These are phyloP conservation scores for Coniochaeta ligniaria DNA, from an alignment of 2,329 filamentous ascomycete genomes.

Conservation along the genomic window DNA sequence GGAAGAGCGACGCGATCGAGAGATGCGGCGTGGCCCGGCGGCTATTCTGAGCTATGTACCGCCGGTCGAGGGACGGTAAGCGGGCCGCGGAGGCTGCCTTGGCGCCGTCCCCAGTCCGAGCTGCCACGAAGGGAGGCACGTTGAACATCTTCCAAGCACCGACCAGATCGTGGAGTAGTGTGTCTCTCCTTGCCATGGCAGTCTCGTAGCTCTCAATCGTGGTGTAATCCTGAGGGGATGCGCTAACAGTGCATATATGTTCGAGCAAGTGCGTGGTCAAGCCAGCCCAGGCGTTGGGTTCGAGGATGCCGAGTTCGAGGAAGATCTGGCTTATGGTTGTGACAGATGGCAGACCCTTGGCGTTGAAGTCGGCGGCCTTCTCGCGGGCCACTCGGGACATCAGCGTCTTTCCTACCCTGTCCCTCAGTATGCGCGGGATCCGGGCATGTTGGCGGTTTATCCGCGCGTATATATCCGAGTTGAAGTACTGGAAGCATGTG, in stretches of 20 bases:
- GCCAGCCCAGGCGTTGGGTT: constrained; percentile 22
- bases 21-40: not conserved
- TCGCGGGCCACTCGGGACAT: constrained; percentile 22
- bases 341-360: constrained; percentile 25
- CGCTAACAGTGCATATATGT: constrained; percentile 20
- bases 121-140: constrained; percentile 15
- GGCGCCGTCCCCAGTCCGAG: not conserved
- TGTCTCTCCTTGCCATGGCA: constrained; percentile 20
- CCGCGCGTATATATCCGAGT: constrained; percentile 20
- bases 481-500: constrained; percentile 23
- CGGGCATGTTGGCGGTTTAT: constrained; percentile 13
- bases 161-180: constrained; percentile 29
- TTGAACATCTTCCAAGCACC: constrained; percentile 32
- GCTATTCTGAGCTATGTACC: not conserved
- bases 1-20: constrained; percentile 20
- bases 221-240: constrained; percentile 15
- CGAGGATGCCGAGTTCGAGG: constrained; percentile 24
- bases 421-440: constrained; percentile 23
- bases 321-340: constrained; percentile 28
- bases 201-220: constrained; percentile 19
- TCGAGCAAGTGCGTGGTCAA: constrained; percentile 25
- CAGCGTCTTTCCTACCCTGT: constrained; percentile 16
- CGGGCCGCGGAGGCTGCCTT: constrained; percentile 10
- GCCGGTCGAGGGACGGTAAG: constrained; percentile 4
- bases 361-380: constrained; percentile 22